These are phyloP conservation scores for Pascua guehoae DNA, from an alignment of 1,284 basidiomycete genomes.

Conservation along the genomic window DNA sequence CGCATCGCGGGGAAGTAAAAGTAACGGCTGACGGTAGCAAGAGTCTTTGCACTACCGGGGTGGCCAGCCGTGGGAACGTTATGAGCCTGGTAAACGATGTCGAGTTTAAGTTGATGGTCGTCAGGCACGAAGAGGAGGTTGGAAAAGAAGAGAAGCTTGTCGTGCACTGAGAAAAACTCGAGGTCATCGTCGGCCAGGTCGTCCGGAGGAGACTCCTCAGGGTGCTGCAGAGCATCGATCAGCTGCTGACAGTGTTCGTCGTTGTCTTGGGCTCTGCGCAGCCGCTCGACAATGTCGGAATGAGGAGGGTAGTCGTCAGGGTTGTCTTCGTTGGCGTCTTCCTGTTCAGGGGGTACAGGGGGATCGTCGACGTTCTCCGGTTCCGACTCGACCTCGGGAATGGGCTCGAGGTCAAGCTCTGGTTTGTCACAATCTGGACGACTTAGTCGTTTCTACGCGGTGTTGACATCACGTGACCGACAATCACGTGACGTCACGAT, in stretches of 20 bases:
- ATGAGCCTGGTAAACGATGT: constrained; percentile 26
- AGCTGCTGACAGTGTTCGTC: constrained; percentile 17
- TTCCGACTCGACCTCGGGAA: no score
- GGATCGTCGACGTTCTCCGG: no score
- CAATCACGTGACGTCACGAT: no score
- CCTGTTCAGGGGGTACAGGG: no score
- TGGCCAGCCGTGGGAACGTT: constrained; percentile 46
- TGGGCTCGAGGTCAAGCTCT: no score
- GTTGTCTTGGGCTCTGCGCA: background rate
- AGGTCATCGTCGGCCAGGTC: background rate
- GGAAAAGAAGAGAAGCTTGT: background rate
- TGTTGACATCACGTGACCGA: no score
- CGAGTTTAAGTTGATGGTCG: background rate
- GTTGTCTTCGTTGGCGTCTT: no score
- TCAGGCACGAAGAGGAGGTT: constrained; percentile 5
- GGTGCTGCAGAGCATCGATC: no score
- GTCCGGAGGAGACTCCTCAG: no score
- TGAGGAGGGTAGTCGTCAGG: background rate
- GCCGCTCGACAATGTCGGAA: constrained; percentile 5
- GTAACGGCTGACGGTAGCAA: constrained; percentile 22
- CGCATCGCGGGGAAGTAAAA: constrained; percentile 33
- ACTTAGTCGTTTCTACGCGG: no score
- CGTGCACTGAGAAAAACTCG: background rate
- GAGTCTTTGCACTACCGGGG: constrained; percentile 50
- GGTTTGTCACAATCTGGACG: no score